A percentile compares a stretch with the other conserved stretches of the same genome.
These are phyloP conservation scores for Penicillium dipodomyicola DNA, from an alignment of 495 filamentous ascomycete species.

Conservation along the genomic window DNA sequence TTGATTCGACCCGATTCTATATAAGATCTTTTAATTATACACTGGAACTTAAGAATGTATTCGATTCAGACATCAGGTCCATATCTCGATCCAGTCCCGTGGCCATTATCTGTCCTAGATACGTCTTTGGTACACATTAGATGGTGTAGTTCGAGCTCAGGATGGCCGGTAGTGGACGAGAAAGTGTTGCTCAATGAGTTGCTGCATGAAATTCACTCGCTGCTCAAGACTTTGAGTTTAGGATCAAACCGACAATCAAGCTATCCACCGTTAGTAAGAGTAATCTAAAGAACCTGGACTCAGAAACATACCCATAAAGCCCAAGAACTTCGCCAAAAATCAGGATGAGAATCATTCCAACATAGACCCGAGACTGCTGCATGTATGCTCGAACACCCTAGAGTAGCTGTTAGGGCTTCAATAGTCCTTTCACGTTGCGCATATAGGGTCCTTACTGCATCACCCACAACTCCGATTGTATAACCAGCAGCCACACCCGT, in stretches of 20 bases:
- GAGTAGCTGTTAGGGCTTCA: conserved; percentile 24
- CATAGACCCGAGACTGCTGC: conserved; percentile 91
- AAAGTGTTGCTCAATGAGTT: not conserved
- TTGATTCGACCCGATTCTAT: conserved; percentile 25
- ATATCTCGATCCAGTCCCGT: conserved; percentile 1
- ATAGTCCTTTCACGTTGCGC: not conserved
- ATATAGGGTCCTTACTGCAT: conserved; percentile 56
- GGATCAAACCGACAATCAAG: conserved; percentile 57
- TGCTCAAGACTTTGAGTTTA: conserved; percentile 49
- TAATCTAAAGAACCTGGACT: not conserved
- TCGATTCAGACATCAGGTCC: conserved; percentile 17
- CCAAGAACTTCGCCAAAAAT: conserved; percentile 98
- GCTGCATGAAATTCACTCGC: not conserved
- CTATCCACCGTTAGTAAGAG: conserved; percentile 35
- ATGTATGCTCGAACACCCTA: conserved; percentile 90
- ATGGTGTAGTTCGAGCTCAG: conserved; percentile 1
- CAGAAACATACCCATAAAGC: conserved; percentile 78
- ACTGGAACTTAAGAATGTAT: conserved; percentile 12
- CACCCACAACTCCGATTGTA: conserved; percentile 92
- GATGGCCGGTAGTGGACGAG: not conserved
- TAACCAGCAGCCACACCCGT: conserved; percentile 96
- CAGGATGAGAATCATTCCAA: conserved; percentile 97
- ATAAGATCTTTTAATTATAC: conserved; percentile 17
- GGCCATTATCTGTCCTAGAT: not conserved
- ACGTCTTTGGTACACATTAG: not conserved